Evolutionary conservation across 805 yeast genomes (phyloP), one percentile per base, ranked within the genome.

Genomic region (Teunomyces aglyptinius): DNA sequence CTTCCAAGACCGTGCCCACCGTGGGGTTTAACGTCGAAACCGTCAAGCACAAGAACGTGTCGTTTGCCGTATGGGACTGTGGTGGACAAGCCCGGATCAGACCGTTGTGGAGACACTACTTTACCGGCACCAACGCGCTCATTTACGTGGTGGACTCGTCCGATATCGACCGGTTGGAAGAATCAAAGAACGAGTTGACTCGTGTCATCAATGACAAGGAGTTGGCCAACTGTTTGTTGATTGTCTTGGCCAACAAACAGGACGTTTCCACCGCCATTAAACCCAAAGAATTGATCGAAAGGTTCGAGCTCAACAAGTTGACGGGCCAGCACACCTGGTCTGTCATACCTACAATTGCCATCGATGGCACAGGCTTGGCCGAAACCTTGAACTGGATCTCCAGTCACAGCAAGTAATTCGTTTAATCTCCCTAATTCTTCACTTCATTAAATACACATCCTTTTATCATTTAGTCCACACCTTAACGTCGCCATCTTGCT

Each of bases 21-120:
- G 96, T 89, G 18, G 97, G 97, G 2, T 91, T 91, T 72, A 91
- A 91, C 67, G 94, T 88, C 41, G 96, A 88, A 66, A 85, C 92
- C 3, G 88, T 88, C 51, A 82, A 86, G 48, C 87, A 85, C 67
- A 85, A 84, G 63, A 86, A 86, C 64, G 84, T 87, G 48, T 83
- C 86, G 47, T 86, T 88, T 71, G 89, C 89, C 50, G 90, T 88
- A 62, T 88, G 96, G 96, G 96, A 88, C 67, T 94, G 94, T 50
- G 97, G 97, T 70, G 97, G 97, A 63, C 97, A 89, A 72, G 95
- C 87, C 59, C 76, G 95, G 65, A 80, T 90, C 56, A 81, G 97
- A 61, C 96, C 95, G 0, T 75, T 91, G 48, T 91, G 98, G 97
- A 82, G 97, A 67, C 97, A 91, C 63, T 91, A 91, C 69, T 89